Evolutionary conservation across 1,139 yeast genomes (phyloP).

Genomic region (Scheffersomyces segobiensis): DNA sequence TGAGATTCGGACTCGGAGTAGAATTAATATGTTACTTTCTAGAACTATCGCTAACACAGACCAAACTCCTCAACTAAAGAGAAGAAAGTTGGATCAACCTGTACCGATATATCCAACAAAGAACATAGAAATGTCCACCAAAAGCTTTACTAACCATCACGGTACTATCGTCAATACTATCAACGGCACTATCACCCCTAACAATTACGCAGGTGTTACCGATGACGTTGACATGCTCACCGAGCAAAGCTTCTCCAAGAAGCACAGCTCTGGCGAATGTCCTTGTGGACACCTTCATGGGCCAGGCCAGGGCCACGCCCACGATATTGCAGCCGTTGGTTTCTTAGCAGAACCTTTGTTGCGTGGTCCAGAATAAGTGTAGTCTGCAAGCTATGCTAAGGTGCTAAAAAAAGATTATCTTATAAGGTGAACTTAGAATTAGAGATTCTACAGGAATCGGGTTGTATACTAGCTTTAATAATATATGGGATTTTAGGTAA

Average conservation of each 20-base stretch:
- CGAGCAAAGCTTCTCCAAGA: neutral
- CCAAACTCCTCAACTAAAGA: slow-evolving; percentile 2
- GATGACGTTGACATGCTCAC: slow-evolving; percentile 5
- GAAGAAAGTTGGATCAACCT: slow-evolving; percentile 11
- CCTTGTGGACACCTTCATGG: slow-evolving; percentile 41
- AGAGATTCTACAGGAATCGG: neutral
- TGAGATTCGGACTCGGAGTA: neutral
- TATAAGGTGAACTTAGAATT: neutral
- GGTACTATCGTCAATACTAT: slow-evolving; percentile 8
- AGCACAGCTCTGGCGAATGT: slow-evolving; percentile 15
- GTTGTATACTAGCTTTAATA: neutral
- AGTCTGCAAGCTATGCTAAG: neutral
- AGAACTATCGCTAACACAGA: neutral
- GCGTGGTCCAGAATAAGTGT: slow-evolving; percentile 34
- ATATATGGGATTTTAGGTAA: neutral
- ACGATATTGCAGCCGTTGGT: slow-evolving; percentile 34
- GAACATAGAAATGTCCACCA: neutral
- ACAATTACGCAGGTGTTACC: neutral
- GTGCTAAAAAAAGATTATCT: neutral
- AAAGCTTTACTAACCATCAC: slow-evolving; percentile 3
- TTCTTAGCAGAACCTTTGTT: slow-evolving; percentile 25
- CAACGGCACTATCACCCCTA: slow-evolving; percentile 12
- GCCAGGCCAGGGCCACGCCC: slow-evolving; percentile 30
- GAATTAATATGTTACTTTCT: neutral
- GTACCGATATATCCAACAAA: slow-evolving; percentile 4